phyloP scores from a whole-genome alignment of 352 stramenopile species.

The Globisporangium mamillatum region DNA sequence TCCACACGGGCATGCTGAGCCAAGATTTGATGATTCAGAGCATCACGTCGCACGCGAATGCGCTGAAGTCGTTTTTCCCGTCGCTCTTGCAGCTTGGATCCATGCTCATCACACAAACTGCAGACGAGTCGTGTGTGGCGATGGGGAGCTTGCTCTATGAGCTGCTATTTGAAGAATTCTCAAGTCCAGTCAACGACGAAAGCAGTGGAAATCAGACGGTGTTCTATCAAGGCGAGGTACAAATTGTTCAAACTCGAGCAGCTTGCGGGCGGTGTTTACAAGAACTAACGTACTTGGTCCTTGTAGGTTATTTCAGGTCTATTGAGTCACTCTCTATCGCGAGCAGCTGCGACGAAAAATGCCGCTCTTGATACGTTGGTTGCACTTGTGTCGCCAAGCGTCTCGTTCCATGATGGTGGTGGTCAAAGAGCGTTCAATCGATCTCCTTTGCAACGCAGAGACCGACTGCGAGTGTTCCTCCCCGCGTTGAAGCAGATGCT shows the following conservation, averaged over 20 bases:
- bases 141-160: constrained; percentile 43
- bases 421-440: neutral
- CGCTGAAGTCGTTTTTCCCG: constrained; percentile 40
- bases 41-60: constrained; percentile 35
- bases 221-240: constrained; percentile 57
- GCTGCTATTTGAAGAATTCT: constrained; percentile 53
- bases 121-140: constrained; percentile 13
- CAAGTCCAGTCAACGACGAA: constrained; percentile 13
- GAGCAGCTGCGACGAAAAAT: constrained; percentile 23
- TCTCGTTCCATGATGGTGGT: constrained; percentile 21
- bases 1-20: constrained; percentile 23
- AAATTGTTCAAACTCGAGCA: neutral
- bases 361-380: constrained; percentile 36
- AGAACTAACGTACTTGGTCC: neutral
- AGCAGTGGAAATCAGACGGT: constrained; percentile 21
- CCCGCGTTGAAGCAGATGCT: constrained; percentile 54
- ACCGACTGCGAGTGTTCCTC: constrained; percentile 34
- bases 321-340: constrained; percentile 35
- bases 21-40: constrained; percentile 27
- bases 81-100: constrained; percentile 36
- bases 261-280: neutral
- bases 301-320: constrained; percentile 37
- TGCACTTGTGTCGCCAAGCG: constrained; percentile 25
- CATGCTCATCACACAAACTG: constrained; percentile 28
- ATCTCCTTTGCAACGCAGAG: constrained; percentile 21